These are phyloP conservation scores for Candida railenensis DNA, from an alignment of 805 yeast species.

Conservation along the genomic window DNA sequence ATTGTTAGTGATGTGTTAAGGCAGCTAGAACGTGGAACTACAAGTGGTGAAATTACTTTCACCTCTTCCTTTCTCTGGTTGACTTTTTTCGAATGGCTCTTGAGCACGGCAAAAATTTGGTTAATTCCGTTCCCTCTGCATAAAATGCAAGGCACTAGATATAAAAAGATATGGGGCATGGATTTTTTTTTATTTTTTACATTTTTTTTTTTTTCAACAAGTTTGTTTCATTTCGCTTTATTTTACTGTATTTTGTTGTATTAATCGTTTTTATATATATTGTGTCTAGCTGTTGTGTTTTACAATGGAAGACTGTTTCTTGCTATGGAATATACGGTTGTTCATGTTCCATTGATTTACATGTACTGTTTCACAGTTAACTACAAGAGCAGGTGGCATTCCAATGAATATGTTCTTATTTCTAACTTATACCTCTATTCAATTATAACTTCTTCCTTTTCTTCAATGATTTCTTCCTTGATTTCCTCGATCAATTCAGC, in stretches of 20 bases:
- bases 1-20: too few relatives aligned
- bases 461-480: constrained; percentile 71
- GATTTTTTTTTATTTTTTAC: too few relatives aligned
- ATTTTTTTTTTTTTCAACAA: background rate
- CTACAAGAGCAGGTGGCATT: too few relatives aligned
- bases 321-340: too few relatives aligned
- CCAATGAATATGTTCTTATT: too few relatives aligned
- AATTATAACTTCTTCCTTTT: constrained; percentile 62
- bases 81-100: background rate
- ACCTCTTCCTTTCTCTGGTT: background rate
- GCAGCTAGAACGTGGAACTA: too few relatives aligned
- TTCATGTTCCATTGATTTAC: too few relatives aligned
- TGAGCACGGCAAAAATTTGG: background rate
- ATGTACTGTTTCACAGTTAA: background rate
- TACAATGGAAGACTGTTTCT: too few relatives aligned
- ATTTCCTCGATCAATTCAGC: constrained; percentile 68
- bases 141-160: too few relatives aligned
- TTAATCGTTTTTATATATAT: too few relatives aligned
- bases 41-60: too few relatives aligned
- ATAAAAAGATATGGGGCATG: too few relatives aligned
- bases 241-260: background rate
- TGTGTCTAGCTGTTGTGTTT: background rate
- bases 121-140: background rate
- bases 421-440: constrained; percentile 29
- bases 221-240: background rate